These are phyloP conservation scores for Helichrysum umbraculigerum DNA, from an alignment of 129 eudicot genomes.

Conservation along the genomic window DNA sequence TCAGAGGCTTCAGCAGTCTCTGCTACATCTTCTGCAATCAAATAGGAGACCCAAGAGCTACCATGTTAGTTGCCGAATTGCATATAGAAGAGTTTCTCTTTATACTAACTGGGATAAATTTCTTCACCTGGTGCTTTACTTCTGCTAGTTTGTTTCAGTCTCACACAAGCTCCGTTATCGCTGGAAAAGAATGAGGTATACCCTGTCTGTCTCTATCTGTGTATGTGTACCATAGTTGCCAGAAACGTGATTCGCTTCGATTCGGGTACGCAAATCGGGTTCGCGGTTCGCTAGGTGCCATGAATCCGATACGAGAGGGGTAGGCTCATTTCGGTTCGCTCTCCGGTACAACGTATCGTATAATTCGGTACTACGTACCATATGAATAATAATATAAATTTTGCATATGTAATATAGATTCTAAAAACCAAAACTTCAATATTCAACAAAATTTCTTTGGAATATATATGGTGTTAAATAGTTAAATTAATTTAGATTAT, in stretches of 20 bases:
- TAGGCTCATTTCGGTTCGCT: too few relatives aligned
- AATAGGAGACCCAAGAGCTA: conserved; percentile 34
- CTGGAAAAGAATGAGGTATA: conserved; percentile 17
- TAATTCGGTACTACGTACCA: too few relatives aligned
- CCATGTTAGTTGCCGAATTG: conserved; percentile 6
- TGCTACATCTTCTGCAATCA: conserved; percentile 39
- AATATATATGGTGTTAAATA: too few relatives aligned
- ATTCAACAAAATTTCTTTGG: too few relatives aligned
- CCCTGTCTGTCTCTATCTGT: neutral
- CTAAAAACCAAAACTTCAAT: too few relatives aligned
- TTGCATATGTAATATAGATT: too few relatives aligned
- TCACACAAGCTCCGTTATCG: neutral
- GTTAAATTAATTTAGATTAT: too few relatives aligned
- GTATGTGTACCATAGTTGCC: neutral
- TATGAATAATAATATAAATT: too few relatives aligned
- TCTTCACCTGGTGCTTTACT: conserved; percentile 20
- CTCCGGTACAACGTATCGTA: too few relatives aligned
- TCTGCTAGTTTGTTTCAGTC: conserved; percentile 13
- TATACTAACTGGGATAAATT: conserved; percentile 17
- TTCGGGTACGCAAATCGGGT: neutral
- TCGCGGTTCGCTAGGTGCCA: too few relatives aligned
- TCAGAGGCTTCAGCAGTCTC: conserved; percentile 89
- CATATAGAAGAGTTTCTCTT: conserved; percentile 27
- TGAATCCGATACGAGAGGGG: too few relatives aligned
- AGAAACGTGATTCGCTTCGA: too few relatives aligned